Base-by-base conservation (phyloP, 1,139 yeast genomes). In the Blastobotrys aristatus region DNA sequence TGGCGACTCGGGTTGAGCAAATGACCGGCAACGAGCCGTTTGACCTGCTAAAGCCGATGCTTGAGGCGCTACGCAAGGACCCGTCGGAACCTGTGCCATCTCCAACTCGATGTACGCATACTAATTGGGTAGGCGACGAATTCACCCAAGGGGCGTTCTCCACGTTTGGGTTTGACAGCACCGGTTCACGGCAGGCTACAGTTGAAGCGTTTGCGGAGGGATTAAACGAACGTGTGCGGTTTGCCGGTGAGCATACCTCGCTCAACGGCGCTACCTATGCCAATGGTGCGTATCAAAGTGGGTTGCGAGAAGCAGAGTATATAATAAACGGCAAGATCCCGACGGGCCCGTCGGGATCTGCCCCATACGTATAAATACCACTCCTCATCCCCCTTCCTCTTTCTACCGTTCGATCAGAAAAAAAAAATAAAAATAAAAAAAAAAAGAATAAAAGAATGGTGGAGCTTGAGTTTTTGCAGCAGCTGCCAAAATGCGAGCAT, bases 201-300 rank as follows among this genome's bases (percentile, higher is more conserved):
- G 73, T 79, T 3, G 65, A 80, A 6, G 77, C 80, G 3, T 70
- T 86, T 48, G 73, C 75, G 31, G 74, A 76, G 27, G 86, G 85
- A 0, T 71, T 70, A 38, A 17, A 22, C 6, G 40, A 16, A 2
- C 43, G 57, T 8, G 70, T 87, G 4, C 69, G 92, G 45, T 87
- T 87, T 69, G 95, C 95, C 0, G 96, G 96, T 4, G 96, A 87
- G 63, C 95, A 86, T 60, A 79, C 95, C 1, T 74, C 77, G 22
- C 66, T 75, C 55, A 84, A 82, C 49, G 95, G 94, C 8, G 83
- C 85, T 18, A 95, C 95, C 0, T 84, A 92, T 66, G 89, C 82
- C 2, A 92, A 87, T 64, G 96, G 95, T 14, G 96, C 96, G 0
- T 87, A 84, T 75, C 67, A 69, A 45, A 80, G 90, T 61, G 96